Conservation (phyloP, 2,329 filamentous ascomycete species). For the Ophioceras dolichostomum region DNA sequence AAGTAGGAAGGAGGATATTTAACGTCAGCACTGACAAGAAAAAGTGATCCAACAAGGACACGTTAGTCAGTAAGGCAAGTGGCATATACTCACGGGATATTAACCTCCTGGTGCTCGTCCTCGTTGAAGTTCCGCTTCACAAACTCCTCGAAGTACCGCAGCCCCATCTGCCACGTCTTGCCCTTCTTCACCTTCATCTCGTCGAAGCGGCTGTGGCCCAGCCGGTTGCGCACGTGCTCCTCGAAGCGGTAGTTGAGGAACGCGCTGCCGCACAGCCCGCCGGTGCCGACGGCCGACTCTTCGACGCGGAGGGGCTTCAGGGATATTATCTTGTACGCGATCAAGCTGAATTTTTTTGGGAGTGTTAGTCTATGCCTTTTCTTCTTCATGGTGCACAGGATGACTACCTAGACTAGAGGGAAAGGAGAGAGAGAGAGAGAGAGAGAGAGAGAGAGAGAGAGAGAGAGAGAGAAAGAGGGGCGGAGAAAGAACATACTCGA, state of each 20-base stretch:
- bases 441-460: too few relatives aligned
- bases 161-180: slow-evolving; percentile 69
- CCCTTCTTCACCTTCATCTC: slow-evolving; percentile 68
- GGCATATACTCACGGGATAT: slow-evolving; percentile 55
- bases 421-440: background rate
- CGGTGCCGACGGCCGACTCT: slow-evolving; percentile 69
- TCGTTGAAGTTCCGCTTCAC: slow-evolving; percentile 77
- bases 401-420: slow-evolving; percentile 1
- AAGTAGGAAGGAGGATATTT: too few relatives aligned
- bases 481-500: too few relatives aligned
- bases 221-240: slow-evolving; percentile 56
- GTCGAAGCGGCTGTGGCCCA: slow-evolving; percentile 56
- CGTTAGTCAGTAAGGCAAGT: too few relatives aligned
- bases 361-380: background rate
- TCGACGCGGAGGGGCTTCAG: slow-evolving; percentile 60
- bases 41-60: too few relatives aligned
- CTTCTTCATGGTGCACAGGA: background rate
- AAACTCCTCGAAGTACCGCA: slow-evolving; percentile 74
- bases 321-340: slow-evolving; percentile 71
- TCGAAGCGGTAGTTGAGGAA: slow-evolving; percentile 75
- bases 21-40: too few relatives aligned
- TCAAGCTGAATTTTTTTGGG: slow-evolving; percentile 33
- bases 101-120: slow-evolving; percentile 65
- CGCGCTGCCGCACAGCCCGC: slow-evolving; percentile 64
- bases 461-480: too few relatives aligned